Base-by-base conservation (phyloP, 371 early-diverging fungal species). In the Apophysomyces sp. region DNA sequence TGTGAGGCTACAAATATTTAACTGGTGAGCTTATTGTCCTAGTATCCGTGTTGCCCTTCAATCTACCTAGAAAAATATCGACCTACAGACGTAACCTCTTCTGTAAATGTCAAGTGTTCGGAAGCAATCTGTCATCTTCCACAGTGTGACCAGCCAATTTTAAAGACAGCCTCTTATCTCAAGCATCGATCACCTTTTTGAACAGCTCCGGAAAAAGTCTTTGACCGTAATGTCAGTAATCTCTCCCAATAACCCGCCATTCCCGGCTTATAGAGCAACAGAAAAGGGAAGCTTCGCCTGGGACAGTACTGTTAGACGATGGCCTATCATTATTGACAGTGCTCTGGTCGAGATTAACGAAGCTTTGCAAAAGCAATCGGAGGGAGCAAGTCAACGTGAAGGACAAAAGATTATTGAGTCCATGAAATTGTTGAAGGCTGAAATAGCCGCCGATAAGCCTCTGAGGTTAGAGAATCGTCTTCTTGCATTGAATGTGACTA, bases 251-350 rank as follows among this genome's bases (percentile, higher is more conserved):
- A 82, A 85, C 66, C 86, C 92, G 15, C 89, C 92, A 18, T 79
- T 66, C 51, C 78, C 84, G 60, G 83, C 91, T 15, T 86, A 89
- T 55, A 64, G 81, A 29, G 91, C 90, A 6, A 78, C 77, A 8
- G 85, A 87, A 15, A 78, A 78, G 41, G 79, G 76, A 30, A 84
- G 88, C 30, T 95, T 95, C 66, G 94, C 94, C 0, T 91, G 89
- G 71, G 73, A 82, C 12, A 93, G 94, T 24, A 80, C 92, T 39
- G 81, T 83, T 44, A 78, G 88, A 57, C 81, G 96, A n/a, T 82
- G 93, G 66, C 95, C 94, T 2, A 88, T 89, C 44, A 95, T 94
- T 56, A 72, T 95, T 27, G 89, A 93, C 32, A 88, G 90, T 60
- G 83, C 84, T 24, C 82, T 91, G 34, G 83, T 82, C 36, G 86